A percentile compares a stretch with the other conserved stretches of the same genome.
Conservation (phyloP, 345 rosid genomes). For the Euphorbia tirucalli region DNA sequence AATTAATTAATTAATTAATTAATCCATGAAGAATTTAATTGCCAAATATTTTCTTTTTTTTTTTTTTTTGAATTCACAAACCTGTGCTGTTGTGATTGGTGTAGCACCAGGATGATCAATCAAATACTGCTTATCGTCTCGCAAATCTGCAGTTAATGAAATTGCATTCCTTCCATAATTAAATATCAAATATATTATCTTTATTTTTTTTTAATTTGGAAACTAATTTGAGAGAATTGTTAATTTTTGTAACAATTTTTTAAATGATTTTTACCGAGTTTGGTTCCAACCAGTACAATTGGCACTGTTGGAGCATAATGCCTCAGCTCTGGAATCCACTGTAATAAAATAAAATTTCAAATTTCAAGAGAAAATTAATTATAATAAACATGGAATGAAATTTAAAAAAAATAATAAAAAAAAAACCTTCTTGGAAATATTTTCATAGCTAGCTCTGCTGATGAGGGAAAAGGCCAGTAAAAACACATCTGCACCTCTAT, state of each 20-base stretch:
- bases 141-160: slow-evolving; percentile 38
- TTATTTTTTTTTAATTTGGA: no score
- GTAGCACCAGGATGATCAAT: slow-evolving; percentile 43
- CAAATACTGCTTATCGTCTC: slow-evolving; percentile 49
- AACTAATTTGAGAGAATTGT: no score
- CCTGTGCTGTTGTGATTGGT: slow-evolving; percentile 47
- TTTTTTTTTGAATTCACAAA: background rate
- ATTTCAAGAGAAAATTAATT: background rate
- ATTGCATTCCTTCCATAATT: background rate
- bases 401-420: background rate
- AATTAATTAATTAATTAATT: background rate
- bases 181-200: background rate
- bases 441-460: slow-evolving; percentile 54
- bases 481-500: slow-evolving; percentile 62
- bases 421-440: slow-evolving; percentile 47
- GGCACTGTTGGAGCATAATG: slow-evolving; percentile 58
- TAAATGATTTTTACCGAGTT: slow-evolving; percentile 36
- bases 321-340: slow-evolving; percentile 59
- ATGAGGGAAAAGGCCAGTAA: slow-evolving; percentile 45
- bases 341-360: background rate
- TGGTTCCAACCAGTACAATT: slow-evolving; percentile 51
- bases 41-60: background rate
- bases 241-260: no score
- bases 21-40: background rate
- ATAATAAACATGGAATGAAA: background rate